Evolutionary conservation across 306 rosid species (phyloP).

Genomic region (Dryas octopetala): DNA sequence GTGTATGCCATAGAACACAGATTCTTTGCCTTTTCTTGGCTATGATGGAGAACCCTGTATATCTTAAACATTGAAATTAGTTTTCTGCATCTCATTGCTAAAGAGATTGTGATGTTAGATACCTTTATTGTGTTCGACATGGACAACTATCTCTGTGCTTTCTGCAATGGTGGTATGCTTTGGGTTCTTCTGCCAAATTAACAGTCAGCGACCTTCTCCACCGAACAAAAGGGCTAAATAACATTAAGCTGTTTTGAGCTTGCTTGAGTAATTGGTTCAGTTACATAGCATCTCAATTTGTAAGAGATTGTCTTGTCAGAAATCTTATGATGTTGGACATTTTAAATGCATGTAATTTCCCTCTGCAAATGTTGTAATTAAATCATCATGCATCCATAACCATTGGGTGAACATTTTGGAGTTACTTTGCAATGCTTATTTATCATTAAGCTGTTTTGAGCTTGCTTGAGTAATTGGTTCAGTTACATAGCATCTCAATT

Average conservation of each 20-base stretch:
- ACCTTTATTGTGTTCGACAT: not conserved
- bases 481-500: not conserved
- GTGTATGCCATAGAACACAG: not conserved
- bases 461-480: not conserved
- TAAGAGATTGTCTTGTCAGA: not conserved
- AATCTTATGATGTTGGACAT: not conserved
- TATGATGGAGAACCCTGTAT: not conserved
- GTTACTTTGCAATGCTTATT: not conserved
- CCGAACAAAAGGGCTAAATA: not conserved
- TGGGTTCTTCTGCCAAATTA: not conserved
- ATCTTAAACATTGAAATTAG: not conserved
- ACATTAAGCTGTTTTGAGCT: not conserved
- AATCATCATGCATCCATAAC: not conserved
- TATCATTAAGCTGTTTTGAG: not conserved
- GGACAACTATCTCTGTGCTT: not conserved
- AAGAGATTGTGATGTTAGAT: not conserved
- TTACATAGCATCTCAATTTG: not conserved
- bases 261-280: not conserved
- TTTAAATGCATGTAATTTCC: not conserved
- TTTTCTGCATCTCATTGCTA: slow-evolving; percentile 2
- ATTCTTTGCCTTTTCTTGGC: not conserved
- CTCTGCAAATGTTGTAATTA: not conserved
- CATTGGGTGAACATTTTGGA: not conserved
- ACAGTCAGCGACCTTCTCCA: not conserved
- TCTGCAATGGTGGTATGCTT: not conserved